Percentiles rank a stretch among this genome's conserved stretches.
Evolutionary conservation across 2,329 filamentous ascomycete species (phyloP).

Genomic region (Apiospora rasikravindrae): DNA sequence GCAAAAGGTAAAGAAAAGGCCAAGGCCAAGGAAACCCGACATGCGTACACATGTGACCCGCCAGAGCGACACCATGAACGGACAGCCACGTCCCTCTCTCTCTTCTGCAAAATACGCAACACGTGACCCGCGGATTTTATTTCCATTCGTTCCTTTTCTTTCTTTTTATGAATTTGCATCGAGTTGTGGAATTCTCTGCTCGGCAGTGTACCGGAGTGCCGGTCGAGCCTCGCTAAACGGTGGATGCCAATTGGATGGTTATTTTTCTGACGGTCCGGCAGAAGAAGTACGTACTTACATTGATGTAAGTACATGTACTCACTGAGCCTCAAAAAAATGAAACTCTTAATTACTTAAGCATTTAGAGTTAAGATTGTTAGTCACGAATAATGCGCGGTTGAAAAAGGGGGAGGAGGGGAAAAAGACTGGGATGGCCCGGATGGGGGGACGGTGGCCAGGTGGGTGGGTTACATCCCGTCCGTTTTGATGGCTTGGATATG

Average conservation of each 20-base stretch:
- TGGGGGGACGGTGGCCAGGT: too few relatives aligned
- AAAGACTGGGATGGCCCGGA: not conserved
- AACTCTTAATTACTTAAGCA: not conserved
- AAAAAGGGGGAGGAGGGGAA: not conserved
- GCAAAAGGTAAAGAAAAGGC: not conserved
- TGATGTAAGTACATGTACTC: too few relatives aligned
- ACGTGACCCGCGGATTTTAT: not conserved
- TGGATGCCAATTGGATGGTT: not conserved
- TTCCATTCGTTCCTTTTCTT: not conserved
- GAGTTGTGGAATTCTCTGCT: too few relatives aligned
- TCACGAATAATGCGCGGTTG: not conserved
- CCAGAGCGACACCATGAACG: not conserved
- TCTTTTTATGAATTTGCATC: not conserved
- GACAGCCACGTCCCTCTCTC: not conserved
- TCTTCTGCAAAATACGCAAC: not conserved
- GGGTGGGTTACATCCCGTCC: not conserved
- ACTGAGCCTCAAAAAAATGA: not conserved
- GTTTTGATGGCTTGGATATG: not conserved
- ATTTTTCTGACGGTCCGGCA: not conserved
- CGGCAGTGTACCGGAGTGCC: not conserved
- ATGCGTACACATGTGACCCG: not conserved
- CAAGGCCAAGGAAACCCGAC: not conserved
- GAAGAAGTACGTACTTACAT: too few relatives aligned
- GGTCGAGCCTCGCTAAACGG: not conserved
- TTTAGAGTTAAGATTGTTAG: not conserved